These are phyloP conservation scores for Acer negundo DNA, from an alignment of 345 rosid species.

Conservation along the genomic window DNA sequence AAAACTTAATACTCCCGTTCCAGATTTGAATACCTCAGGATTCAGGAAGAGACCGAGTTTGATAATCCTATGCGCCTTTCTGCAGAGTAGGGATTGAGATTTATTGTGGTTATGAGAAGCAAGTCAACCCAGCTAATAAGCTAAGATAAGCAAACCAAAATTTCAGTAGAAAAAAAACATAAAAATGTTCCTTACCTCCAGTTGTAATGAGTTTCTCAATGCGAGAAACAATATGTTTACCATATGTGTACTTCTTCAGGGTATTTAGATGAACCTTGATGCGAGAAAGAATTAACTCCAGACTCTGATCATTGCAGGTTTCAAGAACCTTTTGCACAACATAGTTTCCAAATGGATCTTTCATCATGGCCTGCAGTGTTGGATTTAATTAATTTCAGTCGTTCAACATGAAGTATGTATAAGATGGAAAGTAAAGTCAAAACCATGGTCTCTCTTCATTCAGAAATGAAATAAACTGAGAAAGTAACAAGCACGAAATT, in stretches of 20 bases:
- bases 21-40: conserved; percentile 11
- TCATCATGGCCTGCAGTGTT: conserved; percentile 92
- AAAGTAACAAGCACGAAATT: neutral
- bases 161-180: neutral
- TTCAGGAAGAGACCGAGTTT: conserved; percentile 41
- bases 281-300: conserved; percentile 81
- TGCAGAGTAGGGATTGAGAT: conserved; percentile 38
- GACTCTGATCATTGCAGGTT: conserved; percentile 83
- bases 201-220: conserved; percentile 92
- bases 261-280: conserved; percentile 84
- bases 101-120: neutral
- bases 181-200: conserved; percentile 62
- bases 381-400: conserved; percentile 5
- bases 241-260: conserved; percentile 91
- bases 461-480: neutral
- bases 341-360: conserved; percentile 96
- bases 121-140: neutral
- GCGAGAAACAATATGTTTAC: conserved; percentile 96
- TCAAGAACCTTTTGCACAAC: conserved; percentile 97
- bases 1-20: neutral
- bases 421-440: neutral
- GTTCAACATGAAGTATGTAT: neutral
- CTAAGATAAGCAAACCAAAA: neutral
- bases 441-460: neutral
- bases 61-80: conserved; percentile 82